A percentile compares a stretch with the other conserved stretches of the same genome.
Evolutionary conservation across 1,284 basidiomycete genomes (phyloP).

Genomic region (Melanopsichium pennsylvanicum): DNA sequence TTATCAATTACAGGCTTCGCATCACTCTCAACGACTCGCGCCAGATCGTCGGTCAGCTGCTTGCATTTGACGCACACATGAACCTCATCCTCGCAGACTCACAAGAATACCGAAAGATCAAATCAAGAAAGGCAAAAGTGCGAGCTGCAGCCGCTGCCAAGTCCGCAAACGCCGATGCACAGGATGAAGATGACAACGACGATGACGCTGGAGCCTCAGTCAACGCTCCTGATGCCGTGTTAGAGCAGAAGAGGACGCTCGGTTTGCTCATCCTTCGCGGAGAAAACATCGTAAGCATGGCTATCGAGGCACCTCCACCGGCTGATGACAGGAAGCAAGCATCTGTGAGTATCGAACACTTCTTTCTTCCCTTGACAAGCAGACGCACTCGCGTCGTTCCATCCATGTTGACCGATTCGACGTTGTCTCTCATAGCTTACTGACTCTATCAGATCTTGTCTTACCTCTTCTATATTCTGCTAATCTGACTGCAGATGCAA

Average conservation of each 20-base stretch:
- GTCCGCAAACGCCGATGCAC: constrained; percentile 40
- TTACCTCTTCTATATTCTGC: not conserved
- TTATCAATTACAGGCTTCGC: constrained; percentile 97
- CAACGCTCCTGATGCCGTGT: constrained; percentile 68
- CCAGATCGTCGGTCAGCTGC: constrained; percentile 94
- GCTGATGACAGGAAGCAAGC: constrained; percentile 87
- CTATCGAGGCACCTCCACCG: constrained; percentile 94
- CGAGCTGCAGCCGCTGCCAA: constrained; percentile 23
- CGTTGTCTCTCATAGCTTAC: not conserved
- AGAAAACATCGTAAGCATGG: constrained; percentile 93
- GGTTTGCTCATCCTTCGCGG: constrained; percentile 95
- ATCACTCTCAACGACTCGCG: constrained; percentile 98
- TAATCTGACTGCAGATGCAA: constrained; percentile 71
- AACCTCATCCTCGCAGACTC: constrained; percentile 93
- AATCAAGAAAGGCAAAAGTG: constrained; percentile 54
- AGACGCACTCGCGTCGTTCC: not conserved
- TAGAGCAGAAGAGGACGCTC: constrained; percentile 94
- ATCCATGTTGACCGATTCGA: not conserved
- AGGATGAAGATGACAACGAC: constrained; percentile 56
- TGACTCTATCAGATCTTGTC: not conserved
- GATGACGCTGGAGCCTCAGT: constrained; percentile 43
- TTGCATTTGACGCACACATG: constrained; percentile 99
- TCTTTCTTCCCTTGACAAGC: too few species aligned
- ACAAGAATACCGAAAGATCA: constrained; percentile 63
- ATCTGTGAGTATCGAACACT: constrained; percentile 68